phyloP scores from a whole-genome alignment of 129 eudicot genomes.

The Rutidosis leptorrhynchoides region DNA sequence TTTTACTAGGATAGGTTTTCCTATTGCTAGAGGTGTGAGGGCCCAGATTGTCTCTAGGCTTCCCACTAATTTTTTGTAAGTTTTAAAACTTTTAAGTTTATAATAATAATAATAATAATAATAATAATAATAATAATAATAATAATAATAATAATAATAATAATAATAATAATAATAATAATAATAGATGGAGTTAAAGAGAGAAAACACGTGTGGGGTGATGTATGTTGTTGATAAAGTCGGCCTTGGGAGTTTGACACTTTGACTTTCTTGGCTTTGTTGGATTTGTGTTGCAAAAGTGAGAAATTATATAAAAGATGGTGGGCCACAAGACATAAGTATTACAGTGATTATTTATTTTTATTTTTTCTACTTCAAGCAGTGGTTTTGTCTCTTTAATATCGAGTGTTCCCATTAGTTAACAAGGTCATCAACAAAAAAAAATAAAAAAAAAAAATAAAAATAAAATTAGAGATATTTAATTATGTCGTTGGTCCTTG shows the following conservation, averaged over 20 bases:
- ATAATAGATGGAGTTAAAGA: constrained; percentile 11
- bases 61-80: too few relatives aligned
- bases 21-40: too few relatives aligned
- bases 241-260: constrained; percentile 48
- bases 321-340: constrained; percentile 25
- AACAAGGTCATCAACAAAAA: constrained; percentile 1
- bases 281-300: constrained; percentile 42
- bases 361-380: constrained; percentile 17
- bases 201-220: constrained; percentile 40
- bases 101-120: too few relatives aligned
- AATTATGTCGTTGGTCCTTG: too few relatives aligned
- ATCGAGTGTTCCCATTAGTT: constrained; percentile 34
- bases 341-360: too few relatives aligned
- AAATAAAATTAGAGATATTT: not conserved
- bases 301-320: constrained; percentile 31
- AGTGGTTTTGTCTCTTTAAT: constrained; percentile 30
- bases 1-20: too few relatives aligned
- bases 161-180: not conserved
- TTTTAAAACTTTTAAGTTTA: too few relatives aligned
- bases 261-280: constrained; percentile 45
- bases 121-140: too few relatives aligned
- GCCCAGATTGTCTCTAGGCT: too few relatives aligned
- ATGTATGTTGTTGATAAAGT: constrained; percentile 41
- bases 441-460: not conserved
- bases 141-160: too few relatives aligned